Conservation (phyloP, 805 yeast species). For the Saccharomyces mikatae region DNA sequence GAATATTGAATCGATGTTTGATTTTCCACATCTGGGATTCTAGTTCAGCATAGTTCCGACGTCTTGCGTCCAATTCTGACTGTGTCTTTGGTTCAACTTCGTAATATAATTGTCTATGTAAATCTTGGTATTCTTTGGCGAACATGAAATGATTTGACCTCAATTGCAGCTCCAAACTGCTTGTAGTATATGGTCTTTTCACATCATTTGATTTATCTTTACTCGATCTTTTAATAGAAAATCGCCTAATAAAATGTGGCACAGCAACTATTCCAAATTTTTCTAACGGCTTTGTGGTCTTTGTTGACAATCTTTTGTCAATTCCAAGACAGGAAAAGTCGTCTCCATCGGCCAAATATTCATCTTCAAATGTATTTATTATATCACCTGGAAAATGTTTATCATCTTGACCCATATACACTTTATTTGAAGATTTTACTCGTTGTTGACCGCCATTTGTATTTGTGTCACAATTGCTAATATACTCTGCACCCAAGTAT, state of each 20-base stretch:
- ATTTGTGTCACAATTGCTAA: background rate
- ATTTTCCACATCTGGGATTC: slow-evolving; percentile 21
- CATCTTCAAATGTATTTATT: background rate
- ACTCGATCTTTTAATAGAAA: background rate
- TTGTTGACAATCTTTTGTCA: background rate
- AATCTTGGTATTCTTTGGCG: slow-evolving; percentile 25
- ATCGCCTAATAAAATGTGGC: slow-evolving; percentile 11
- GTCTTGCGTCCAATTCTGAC: slow-evolving; percentile 5
- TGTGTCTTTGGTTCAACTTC: slow-evolving; percentile 1
- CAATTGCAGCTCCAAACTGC: slow-evolving; percentile 13
- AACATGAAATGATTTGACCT: slow-evolving; percentile 13
- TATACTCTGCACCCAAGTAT: slow-evolving; percentile 8
- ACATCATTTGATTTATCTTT: background rate
- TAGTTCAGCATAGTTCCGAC: slow-evolving; percentile 8
- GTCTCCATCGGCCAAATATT: background rate
- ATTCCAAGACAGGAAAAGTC: background rate
- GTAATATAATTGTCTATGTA: slow-evolving; percentile 15
- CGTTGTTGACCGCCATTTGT: background rate
- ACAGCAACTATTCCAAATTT: slow-evolving; percentile 7
- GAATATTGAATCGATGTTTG: slow-evolving; percentile 16
- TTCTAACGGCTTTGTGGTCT: slow-evolving; percentile 1
- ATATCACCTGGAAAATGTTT: background rate
- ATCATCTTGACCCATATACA: background rate
- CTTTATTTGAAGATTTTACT: background rate
- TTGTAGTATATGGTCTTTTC: slow-evolving; percentile 11